Evolutionary conservation across 2,329 filamentous ascomycete species (phyloP).

Genomic region (Parastagonospora nodorum): DNA sequence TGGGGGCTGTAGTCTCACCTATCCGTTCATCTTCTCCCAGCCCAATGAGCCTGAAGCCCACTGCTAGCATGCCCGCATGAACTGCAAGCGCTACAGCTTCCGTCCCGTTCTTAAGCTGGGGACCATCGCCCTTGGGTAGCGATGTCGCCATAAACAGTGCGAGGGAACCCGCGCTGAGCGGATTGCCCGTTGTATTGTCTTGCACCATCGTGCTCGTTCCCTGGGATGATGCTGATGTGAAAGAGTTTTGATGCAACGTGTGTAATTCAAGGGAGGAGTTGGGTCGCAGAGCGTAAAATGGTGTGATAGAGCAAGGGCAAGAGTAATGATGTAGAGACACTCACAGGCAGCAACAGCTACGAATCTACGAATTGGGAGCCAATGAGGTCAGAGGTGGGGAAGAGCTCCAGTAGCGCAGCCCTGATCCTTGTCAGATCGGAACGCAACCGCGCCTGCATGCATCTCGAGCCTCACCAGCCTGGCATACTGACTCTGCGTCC

Average conservation of each 20-base stretch:
- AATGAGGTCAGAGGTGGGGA: conserved; percentile 32
- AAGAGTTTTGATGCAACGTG: neutral
- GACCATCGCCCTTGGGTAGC: conserved; percentile 45
- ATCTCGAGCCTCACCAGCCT: neutral
- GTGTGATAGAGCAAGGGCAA: neutral
- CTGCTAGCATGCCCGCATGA: conserved; percentile 80
- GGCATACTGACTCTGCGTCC: neutral
- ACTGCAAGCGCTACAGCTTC: conserved; percentile 84
- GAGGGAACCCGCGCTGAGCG: conserved; percentile 51
- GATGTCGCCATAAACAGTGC: conserved; percentile 51
- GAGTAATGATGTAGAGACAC: neutral
- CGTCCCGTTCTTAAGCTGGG: conserved; percentile 68
- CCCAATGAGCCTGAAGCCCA: conserved; percentile 80
- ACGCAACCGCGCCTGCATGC: neutral
- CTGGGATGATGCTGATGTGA: neutral
- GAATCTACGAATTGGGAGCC: conserved; percentile 5
- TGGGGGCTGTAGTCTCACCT: conserved; percentile 58
- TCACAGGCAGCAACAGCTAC: conserved; percentile 10
- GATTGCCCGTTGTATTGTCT: conserved; percentile 44
- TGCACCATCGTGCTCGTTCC: conserved; percentile 28
- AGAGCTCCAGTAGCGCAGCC: conserved; percentile 1
- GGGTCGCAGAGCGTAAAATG: neutral
- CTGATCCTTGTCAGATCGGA: conserved; percentile 1
- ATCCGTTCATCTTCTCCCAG: conserved; percentile 82
- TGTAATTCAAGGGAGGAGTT: neutral